Conservation (phyloP, 108 stramenopile species). For the Poteriospumella lacustris region DNA sequence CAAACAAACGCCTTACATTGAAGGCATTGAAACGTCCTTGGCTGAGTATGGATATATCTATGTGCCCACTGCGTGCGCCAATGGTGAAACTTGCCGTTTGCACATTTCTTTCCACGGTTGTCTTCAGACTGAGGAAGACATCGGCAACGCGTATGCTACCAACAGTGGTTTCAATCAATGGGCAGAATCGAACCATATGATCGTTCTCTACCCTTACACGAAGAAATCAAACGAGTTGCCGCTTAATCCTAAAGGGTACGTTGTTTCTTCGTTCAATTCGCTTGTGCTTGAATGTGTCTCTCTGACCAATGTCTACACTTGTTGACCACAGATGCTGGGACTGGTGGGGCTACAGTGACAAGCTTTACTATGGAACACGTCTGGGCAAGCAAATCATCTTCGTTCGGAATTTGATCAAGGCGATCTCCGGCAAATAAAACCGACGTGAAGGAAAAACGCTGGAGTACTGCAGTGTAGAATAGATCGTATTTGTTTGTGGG, state of each 20-base stretch:
- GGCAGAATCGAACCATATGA: conserved; percentile 33
- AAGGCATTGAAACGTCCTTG: background rate
- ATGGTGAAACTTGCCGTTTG: background rate
- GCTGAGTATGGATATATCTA: conserved; percentile 15
- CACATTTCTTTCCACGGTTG: conserved; percentile 36
- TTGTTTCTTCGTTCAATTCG: background rate
- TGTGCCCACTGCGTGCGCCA: conserved; percentile 17
- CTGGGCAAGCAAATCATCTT: conserved; percentile 14
- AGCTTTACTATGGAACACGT: conserved; percentile 17
- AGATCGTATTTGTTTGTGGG: too few species aligned
- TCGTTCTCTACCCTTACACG: conserved; percentile 22
- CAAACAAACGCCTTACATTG: background rate
- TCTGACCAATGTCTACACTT: background rate
- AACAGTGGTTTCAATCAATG: conserved; percentile 28
- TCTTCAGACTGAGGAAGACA: background rate
- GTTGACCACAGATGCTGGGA: conserved; percentile 23
- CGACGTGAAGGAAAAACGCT: too few species aligned
- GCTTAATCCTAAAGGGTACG: conserved; percentile 26
- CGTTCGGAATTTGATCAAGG: background rate
- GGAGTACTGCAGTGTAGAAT: too few species aligned
- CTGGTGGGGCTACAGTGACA: conserved; percentile 26
- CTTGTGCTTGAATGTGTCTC: background rate
- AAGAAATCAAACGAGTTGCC: background rate
- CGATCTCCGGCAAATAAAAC: background rate
- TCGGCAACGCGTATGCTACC: conserved; percentile 21